phyloP scores from a whole-genome alignment of 2,329 filamentous ascomycete species.

The Aschersonia sp. region DNA sequence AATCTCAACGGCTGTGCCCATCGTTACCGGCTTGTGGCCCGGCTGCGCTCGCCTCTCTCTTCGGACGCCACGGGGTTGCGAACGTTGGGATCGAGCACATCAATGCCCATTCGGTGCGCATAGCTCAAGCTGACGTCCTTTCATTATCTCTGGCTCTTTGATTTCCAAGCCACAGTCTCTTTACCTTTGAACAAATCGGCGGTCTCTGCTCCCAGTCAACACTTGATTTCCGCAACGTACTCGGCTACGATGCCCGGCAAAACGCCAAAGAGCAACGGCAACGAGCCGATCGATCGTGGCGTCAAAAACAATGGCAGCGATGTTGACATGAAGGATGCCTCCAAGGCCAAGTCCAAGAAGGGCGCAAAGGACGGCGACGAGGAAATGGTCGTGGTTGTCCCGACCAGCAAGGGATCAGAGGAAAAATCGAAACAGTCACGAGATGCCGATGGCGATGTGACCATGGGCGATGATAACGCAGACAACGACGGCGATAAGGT shows the following conservation, averaged over 20 bases:
- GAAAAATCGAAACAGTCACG: constrained; percentile 39
- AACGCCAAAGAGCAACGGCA: constrained; percentile 58
- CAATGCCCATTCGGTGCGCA: no score
- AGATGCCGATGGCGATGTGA: constrained; percentile 54
- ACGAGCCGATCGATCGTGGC: constrained; percentile 55
- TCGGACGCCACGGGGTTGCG: no score
- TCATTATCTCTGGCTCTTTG: background rate
- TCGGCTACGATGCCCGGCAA: constrained; percentile 50
- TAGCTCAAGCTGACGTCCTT: background rate
- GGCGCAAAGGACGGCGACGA: constrained; percentile 52
- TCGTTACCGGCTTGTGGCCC: no score
- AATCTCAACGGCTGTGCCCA: no score
- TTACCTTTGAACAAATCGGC: background rate
- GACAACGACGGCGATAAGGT: constrained; percentile 41
- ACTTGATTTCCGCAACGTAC: background rate
- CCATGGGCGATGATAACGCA: constrained; percentile 50
- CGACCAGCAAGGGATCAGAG: constrained; percentile 52
- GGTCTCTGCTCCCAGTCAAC: background rate
- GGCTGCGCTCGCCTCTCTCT: no score
- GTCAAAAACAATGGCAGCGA: constrained; percentile 43
- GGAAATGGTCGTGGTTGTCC: constrained; percentile 72
- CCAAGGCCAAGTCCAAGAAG: constrained; percentile 55
- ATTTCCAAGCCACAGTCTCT: background rate
- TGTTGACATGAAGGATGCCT: constrained; percentile 56
- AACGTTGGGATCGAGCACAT: no score